A percentile compares a stretch with the other conserved stretches of the same genome.
Conservation (phyloP, 768 basidiomycete genomes). For the Termitomyces sp. region DNA sequence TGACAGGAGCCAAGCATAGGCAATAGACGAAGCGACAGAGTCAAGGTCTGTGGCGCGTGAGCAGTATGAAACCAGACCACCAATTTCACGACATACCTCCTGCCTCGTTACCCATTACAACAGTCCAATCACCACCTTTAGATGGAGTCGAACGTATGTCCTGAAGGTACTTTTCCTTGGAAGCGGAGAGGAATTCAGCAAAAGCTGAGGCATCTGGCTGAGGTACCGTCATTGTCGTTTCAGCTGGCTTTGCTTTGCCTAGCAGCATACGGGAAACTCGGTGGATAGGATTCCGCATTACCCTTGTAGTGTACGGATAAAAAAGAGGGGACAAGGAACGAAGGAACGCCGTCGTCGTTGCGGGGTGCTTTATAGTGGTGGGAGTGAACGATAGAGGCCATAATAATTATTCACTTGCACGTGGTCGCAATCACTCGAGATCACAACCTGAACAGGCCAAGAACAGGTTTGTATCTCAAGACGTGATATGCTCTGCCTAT, state of each 20-base stretch:
- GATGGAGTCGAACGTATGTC: conserved; percentile 40
- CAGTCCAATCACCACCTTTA: conserved; percentile 61
- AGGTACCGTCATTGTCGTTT: background rate
- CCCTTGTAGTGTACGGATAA: conserved; percentile 1
- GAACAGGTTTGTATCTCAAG: background rate
- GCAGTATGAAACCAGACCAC: background rate
- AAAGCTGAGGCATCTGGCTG: conserved; percentile 16
- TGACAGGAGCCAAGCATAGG: conserved; percentile 72
- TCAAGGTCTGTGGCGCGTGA: conserved; percentile 67
- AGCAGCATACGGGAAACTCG: conserved; percentile 31
- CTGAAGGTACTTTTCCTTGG: conserved; percentile 56
- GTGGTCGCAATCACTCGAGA: background rate
- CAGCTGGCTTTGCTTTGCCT: conserved; percentile 19
- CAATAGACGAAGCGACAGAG: conserved; percentile 79
- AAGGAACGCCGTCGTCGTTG: conserved; percentile 4
- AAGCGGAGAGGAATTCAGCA: conserved; percentile 24
- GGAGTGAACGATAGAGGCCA: conserved; percentile 1
- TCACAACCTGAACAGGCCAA: background rate
- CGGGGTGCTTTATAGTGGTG: conserved; percentile 8
- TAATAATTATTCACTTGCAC: background rate
- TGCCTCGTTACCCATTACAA: conserved; percentile 95
- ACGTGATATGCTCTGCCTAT: background rate
- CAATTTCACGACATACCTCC: conserved; percentile 54
- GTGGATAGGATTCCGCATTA: conserved; percentile 24
- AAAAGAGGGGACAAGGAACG: background rate